Evolutionary conservation across 495 filamentous ascomycete genomes (phyloP).

Genomic region (Pyrenopolyporus hunteri): DNA sequence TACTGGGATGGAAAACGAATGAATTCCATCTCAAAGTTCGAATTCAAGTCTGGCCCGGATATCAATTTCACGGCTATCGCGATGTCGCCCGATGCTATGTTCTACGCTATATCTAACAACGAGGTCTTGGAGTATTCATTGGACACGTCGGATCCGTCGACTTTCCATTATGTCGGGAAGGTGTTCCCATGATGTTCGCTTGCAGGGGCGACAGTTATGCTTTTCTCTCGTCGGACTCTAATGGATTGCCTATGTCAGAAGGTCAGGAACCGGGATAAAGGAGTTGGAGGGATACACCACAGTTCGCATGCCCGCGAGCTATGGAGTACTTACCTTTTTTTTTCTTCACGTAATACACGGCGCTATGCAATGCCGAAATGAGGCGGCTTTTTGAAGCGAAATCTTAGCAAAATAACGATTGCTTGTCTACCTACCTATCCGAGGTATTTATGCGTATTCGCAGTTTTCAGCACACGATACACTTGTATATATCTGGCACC

Average conservation of each 20-base stretch:
- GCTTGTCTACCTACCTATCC: not conserved
- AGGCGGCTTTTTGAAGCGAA: constrained; percentile 8
- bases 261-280: not conserved
- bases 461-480: not conserved
- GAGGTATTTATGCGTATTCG: not conserved
- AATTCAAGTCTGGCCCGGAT: constrained; percentile 21
- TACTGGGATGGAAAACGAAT: constrained; percentile 22
- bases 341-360: constrained; percentile 10
- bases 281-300: constrained; percentile 19
- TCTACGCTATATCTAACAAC: constrained; percentile 34
- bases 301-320: not conserved
- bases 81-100: constrained; percentile 33
- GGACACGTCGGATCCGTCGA: constrained; percentile 25
- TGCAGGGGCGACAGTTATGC: not conserved
- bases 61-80: constrained; percentile 36
- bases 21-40: constrained; percentile 8
- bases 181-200: constrained; percentile 21
- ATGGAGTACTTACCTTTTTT: not conserved
- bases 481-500: constrained; percentile 6
- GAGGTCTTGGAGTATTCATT: constrained; percentile 31
- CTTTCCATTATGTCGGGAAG: constrained; percentile 29
- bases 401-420: not conserved
- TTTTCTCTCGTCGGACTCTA: constrained; percentile 9
- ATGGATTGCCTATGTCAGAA: constrained; percentile 10
- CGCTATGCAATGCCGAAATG: not conserved